phyloP scores from a whole-genome alignment of 768 basidiomycete species.

The Lentinula raphanica region DNA sequence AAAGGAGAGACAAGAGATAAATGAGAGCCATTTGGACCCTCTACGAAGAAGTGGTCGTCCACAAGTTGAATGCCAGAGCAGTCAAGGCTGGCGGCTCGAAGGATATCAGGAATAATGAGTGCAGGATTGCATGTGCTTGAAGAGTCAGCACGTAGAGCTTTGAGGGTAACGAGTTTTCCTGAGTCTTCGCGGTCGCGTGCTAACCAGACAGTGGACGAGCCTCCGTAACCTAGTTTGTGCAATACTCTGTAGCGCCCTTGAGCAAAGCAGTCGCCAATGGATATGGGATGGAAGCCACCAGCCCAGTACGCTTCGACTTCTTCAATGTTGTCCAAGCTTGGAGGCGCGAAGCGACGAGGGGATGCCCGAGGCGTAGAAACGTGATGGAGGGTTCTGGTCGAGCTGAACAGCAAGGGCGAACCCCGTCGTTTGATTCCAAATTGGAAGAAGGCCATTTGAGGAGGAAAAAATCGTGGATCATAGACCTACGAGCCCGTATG shows the following conservation, averaged over 20 bases:
- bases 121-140: neutral
- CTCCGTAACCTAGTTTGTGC: conserved; percentile 43
- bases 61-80: too few relatives aligned
- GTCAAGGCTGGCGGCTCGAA: conserved; percentile 10
- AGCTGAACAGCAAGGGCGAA: too few relatives aligned
- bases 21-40: conserved; percentile 37
- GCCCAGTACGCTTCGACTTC: conserved; percentile 35
- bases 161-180: conserved; percentile 40
- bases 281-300: conserved; percentile 25
- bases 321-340: conserved; percentile 17
- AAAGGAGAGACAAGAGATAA: conserved; percentile 37
- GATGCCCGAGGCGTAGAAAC: too few relatives aligned
- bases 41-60: conserved; percentile 31
- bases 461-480: too few relatives aligned
- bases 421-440: too few relatives aligned
- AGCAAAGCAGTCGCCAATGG: conserved; percentile 37
- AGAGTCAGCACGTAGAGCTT: conserved; percentile 32
- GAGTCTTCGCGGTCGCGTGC: conserved; percentile 18
- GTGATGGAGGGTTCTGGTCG: too few relatives aligned
- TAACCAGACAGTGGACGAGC: conserved; percentile 36
- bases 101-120: conserved; percentile 3
- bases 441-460: too few relatives aligned
- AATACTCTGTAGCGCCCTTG: conserved; percentile 41
- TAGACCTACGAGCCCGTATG: too few relatives aligned
- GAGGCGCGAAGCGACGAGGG: too few relatives aligned